Percentiles rank a stretch among this genome's conserved stretches.
These are phyloP conservation scores for Botrytis aclada DNA, from an alignment of 2,329 filamentous ascomycete species.

Conservation along the genomic window DNA sequence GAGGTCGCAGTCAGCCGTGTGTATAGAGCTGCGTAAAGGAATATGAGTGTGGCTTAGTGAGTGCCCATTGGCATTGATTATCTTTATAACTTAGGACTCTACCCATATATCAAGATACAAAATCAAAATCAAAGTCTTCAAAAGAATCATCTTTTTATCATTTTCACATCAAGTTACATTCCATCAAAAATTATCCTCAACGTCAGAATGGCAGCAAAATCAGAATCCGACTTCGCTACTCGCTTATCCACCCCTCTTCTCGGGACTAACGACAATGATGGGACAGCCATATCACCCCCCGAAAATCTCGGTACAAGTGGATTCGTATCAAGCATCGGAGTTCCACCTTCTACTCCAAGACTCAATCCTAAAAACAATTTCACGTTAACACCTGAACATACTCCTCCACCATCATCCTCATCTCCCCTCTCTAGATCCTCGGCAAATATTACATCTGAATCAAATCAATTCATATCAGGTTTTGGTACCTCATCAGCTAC, in stretches of 20 bases:
- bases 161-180: not conserved
- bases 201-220: not conserved
- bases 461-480: too few species aligned
- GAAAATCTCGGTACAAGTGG: not conserved
- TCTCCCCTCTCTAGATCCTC: not conserved
- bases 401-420: not conserved
- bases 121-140: not conserved
- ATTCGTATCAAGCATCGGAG: not conserved
- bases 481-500: too few species aligned
- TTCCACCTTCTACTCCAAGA: not conserved
- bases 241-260: fast-evolving
- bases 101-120: not conserved
- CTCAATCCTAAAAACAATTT: not conserved
- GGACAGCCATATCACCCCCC: not conserved
- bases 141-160: not conserved
- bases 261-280: not conserved
- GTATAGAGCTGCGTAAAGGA: not conserved
- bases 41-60: not conserved
- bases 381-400: not conserved
- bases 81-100: too few species aligned
- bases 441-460: too few species aligned
- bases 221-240: too few species aligned
- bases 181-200: not conserved
- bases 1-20: not conserved
- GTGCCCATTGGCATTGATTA: too few species aligned